Conservation (phyloP, 257 asterid species). For the Pogostemon cablin region DNA sequence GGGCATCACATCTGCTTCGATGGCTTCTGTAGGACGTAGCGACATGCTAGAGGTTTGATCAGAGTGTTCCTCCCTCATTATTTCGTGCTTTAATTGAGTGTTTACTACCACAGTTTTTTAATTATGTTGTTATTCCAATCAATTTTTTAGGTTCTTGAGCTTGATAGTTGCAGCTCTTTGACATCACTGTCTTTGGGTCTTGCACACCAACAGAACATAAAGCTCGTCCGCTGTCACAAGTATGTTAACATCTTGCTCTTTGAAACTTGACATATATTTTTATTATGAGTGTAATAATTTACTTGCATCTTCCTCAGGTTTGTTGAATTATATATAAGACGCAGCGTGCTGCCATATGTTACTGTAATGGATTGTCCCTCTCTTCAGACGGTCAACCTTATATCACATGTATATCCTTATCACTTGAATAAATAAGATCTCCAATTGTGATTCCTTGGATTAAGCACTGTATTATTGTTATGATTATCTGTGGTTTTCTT, state of each 20-base stretch:
- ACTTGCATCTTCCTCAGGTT: conserved; percentile 49
- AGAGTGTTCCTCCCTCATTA: background rate
- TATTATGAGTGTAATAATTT: conserved; percentile 12
- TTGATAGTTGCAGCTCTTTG: conserved; percentile 60
- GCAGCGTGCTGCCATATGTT: conserved; percentile 61
- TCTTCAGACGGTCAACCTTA: conserved; percentile 63
- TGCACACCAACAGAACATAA: conserved; percentile 56
- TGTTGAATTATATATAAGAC: conserved; percentile 55
- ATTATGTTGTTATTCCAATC: conserved; percentile 27
- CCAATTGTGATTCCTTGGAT: background rate
- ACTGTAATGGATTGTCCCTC: conserved; percentile 74
- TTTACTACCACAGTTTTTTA: background rate
- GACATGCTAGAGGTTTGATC: conserved; percentile 60
- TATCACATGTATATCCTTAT: conserved; percentile 56
- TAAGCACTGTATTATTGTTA: conserved; percentile 12
- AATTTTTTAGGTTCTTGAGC: conserved; percentile 65
- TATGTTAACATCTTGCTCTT: conserved; percentile 40
- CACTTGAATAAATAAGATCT: background rate
- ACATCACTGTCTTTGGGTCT: conserved; percentile 59
- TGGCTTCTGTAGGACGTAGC: conserved; percentile 56
- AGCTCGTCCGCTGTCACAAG: conserved; percentile 80
- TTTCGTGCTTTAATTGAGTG: background rate
- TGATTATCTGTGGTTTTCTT: conserved; percentile 8
- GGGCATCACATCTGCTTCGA: conserved; percentile 80
- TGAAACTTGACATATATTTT: conserved; percentile 14